A percentile compares a stretch with the other conserved stretches of the same genome.
These are phyloP conservation scores for Suhomyces coccinellae DNA, from an alignment of 1,139 yeast genomes.

Conservation along the genomic window DNA sequence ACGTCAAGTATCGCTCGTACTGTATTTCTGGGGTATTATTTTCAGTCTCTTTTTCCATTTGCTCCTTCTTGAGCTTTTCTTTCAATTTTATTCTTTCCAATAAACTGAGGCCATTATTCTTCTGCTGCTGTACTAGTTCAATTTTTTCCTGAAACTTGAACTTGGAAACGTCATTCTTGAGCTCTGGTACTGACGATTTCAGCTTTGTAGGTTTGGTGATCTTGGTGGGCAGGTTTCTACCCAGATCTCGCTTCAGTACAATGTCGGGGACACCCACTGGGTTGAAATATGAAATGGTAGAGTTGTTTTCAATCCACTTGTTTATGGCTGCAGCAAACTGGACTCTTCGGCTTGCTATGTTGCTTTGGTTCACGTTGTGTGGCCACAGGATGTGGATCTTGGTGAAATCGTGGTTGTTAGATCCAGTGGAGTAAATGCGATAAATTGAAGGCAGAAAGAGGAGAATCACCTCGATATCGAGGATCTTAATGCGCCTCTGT, in stretches of 20 bases:
- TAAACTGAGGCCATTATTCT: slow-evolving; percentile 36
- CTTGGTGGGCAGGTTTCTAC: slow-evolving; percentile 19
- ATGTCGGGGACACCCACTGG: slow-evolving; percentile 4
- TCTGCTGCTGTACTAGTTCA: slow-evolving; percentile 22
- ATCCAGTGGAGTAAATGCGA: slow-evolving; percentile 14
- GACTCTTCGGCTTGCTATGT: slow-evolving; percentile 10
- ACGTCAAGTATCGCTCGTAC: slow-evolving; percentile 37
- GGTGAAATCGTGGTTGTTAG: slow-evolving; percentile 2
- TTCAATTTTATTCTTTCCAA: slow-evolving; percentile 35
- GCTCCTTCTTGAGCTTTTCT: slow-evolving; percentile 15
- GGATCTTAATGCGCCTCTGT: slow-evolving; percentile 17
- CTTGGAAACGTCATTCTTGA: slow-evolving; percentile 34
- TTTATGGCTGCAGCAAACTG: slow-evolving; percentile 7
- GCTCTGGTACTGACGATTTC: slow-evolving; percentile 14
- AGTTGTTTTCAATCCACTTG: slow-evolving; percentile 15
- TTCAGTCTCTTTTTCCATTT: slow-evolving; percentile 7
- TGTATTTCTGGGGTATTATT: slow-evolving; percentile 32
- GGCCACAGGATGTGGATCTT: slow-evolving; percentile 15
- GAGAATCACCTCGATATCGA: slow-evolving; percentile 21
- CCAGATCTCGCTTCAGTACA: slow-evolving; percentile 4
- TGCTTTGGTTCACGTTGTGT: slow-evolving; percentile 6
- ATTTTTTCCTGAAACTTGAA: slow-evolving; percentile 31
- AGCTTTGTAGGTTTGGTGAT: slow-evolving; percentile 21
- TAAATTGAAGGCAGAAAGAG: slow-evolving; percentile 20
- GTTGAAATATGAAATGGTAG: slow-evolving; percentile 1